Base-by-base conservation (phyloP, 1,139 yeast species). In the Meyerozyma smithsonii region DNA sequence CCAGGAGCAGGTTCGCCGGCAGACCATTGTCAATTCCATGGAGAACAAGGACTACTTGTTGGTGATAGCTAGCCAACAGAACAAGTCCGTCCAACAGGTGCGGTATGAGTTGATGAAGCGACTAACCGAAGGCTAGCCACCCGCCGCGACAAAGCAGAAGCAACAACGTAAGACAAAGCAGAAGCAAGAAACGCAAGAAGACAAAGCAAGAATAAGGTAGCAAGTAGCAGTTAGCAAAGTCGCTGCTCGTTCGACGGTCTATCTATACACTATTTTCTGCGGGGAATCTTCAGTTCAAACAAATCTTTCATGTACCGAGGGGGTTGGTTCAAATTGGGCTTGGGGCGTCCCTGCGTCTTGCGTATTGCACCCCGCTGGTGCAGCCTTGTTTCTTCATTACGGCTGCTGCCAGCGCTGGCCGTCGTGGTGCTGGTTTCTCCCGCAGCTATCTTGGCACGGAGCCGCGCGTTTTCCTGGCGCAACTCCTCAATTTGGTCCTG, bases 251-350 rank as follows among this genome's bases (percentile, higher is more conserved):
- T n/a, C n/a, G n/a, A n/a, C n/a, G n/a, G n/a, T n/a, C n/a, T n/a
- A n/a, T n/a, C n/a, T n/a, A n/a, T n/a, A n/a, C n/a, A n/a, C 30
- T 26, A 26, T 14, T 26, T 26, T 14, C 17, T 26, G 11, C 20
- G 33, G n/a, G 24, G 34, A 15, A 25, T 28, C 34, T 28, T 25
- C 28, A 15, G 32, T 28, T 62, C 66, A 46, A 66, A 65, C 25
- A 70, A 54, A 1, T 73, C 74, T 16, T 62, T 52, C 67, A 70
- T 58, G 47, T 69, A 70, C 37, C 76, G 53, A 2, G 75, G 75
- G 0, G 71, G 68, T 49, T 70, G 75, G 51, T 70, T 59, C 36
- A 70, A 58, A 44, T 70, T 68, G 10, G 75, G 76, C 41, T 16
- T 39, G 39, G 10, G 32, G 36, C n/a, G 18, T 17, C 25, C 21